phyloP scores from a whole-genome alignment of 495 filamentous ascomycete genomes.

The Rostrohypoxylon terebratum region DNA sequence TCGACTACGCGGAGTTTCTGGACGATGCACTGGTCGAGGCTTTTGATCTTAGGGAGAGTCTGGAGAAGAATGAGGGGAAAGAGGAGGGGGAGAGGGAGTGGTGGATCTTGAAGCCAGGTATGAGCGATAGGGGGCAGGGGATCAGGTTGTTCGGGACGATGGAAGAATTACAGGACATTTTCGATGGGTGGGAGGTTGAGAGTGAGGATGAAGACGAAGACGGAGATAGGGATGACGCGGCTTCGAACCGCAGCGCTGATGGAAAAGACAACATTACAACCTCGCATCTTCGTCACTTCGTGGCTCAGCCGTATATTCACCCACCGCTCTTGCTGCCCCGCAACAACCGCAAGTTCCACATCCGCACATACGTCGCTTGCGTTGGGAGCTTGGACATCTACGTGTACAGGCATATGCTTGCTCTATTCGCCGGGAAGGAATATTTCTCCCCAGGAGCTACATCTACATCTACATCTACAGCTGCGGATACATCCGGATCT shows the following conservation, averaged over 20 bases:
- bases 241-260: conserved; percentile 12
- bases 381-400: conserved; percentile 82
- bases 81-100: conserved; percentile 73
- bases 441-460: conserved; percentile 64
- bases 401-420: conserved; percentile 90
- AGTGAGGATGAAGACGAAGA: conserved; percentile 69
- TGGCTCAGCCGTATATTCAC: conserved; percentile 95
- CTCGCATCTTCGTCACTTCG: conserved; percentile 93
- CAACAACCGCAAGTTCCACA: conserved; percentile 89
- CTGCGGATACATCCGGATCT: not conserved
- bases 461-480: conserved; percentile 47
- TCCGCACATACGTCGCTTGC: conserved; percentile 88
- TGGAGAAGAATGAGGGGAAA: conserved; percentile 68
- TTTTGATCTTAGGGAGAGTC: conserved; percentile 82
- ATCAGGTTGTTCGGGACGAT: conserved; percentile 88
- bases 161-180: conserved; percentile 82
- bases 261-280: conserved; percentile 73
- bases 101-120: conserved; percentile 98
- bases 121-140: conserved; percentile 96
- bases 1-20: conserved; percentile 96
- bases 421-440: conserved; percentile 81
- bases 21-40: conserved; percentile 92
- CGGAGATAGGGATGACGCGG: conserved; percentile 35
- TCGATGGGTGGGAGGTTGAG: conserved; percentile 85
- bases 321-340: conserved; percentile 80